Evolutionary conservation across 2,329 filamentous ascomycete genomes (phyloP), one percentile per base, ranked within the genome.

Genomic region (Arachnomyces sp.): DNA sequence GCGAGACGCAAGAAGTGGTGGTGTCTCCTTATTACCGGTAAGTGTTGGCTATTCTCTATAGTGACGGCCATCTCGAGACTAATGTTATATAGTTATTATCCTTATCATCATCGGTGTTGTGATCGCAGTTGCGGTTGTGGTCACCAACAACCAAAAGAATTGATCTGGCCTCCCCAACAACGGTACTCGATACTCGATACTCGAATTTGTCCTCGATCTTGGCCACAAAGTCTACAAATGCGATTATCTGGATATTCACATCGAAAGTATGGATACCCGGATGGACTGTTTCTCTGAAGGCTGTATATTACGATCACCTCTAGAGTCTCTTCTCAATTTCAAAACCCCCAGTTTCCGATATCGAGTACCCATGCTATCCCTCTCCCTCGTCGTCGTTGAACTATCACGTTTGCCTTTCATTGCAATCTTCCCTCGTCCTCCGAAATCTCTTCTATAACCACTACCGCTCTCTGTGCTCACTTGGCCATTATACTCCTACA

Each of bases 1-100:
- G 86, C 84, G 37, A 77, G 86, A 52, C 86, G 80, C 70, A 94
- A 93, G 87, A 95, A 95, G 84, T 95, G 88, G 89, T 89, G 85
- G 61, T 95, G 88, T 72, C 68, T 95, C 52, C 80, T 82, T 55
- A 86, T 95, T 56, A 68, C 73, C 52, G 68, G 70, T 74, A 60
- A 66, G 75, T 77, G 51, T 40, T 49, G 49, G 36, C 8, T 36
- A 28, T 31, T 14, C 28, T 34, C 28, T 34, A 12, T 13, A 35
- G 21, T 25, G 21, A 9, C 21, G 5, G 21, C 9, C n/a, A 7
- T 18, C 9, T 15, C 11, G 36, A 38, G 38, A 13, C 46, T 46
- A 51, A 48, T 38, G 25, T 32, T 36, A 34, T 9, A 16, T 40
- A 76, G 73, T 75, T 40, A 57, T 75, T 45, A 75, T 77, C 50